A percentile compares a stretch with the other conserved stretches of the same genome.
Conservation (phyloP, 2,329 filamentous ascomycete genomes). For the Elsinoe ampelina region DNA sequence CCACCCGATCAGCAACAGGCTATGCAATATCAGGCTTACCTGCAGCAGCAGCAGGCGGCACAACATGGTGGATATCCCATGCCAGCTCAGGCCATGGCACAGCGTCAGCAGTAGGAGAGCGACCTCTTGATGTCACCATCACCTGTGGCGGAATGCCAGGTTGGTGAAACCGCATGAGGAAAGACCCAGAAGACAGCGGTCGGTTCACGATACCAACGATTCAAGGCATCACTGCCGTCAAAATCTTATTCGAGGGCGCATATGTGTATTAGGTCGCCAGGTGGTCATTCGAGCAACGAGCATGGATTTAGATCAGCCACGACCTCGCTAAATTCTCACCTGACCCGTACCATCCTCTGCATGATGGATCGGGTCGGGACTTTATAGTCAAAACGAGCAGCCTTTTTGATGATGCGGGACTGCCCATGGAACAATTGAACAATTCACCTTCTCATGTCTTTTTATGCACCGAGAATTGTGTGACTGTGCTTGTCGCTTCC, state of each 20-base stretch:
- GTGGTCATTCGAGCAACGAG: neutral
- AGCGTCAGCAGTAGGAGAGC: conserved; percentile 11
- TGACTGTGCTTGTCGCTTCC: too few species aligned
- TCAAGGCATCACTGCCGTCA: conserved; percentile 9
- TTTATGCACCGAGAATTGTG: too few species aligned
- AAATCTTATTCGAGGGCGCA: conserved; percentile 4
- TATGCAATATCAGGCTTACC: conserved; percentile 31
- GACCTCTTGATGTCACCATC: neutral
- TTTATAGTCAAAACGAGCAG: neutral
- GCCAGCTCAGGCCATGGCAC: conserved; percentile 23
- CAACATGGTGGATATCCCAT: conserved; percentile 30
- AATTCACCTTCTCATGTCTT: neutral
- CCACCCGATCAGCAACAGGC: conserved; percentile 30
- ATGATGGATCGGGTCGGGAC: neutral
- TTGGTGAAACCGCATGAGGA: neutral
- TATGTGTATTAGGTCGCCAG: neutral
- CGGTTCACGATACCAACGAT: conserved; percentile 13
- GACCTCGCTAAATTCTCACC: neutral
- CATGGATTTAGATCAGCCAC: neutral
- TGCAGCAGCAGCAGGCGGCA: conserved; percentile 30
- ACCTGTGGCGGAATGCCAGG: neutral
- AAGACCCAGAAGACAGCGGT: conserved; percentile 1
- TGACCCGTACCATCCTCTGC: neutral
- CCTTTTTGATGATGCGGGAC: neutral
- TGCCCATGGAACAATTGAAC: neutral